Evolutionary conservation across 495 filamentous ascomycete species (phyloP), one percentile per base, ranked within the genome.

Genomic region (Aspergillus carlsbadensis): DNA sequence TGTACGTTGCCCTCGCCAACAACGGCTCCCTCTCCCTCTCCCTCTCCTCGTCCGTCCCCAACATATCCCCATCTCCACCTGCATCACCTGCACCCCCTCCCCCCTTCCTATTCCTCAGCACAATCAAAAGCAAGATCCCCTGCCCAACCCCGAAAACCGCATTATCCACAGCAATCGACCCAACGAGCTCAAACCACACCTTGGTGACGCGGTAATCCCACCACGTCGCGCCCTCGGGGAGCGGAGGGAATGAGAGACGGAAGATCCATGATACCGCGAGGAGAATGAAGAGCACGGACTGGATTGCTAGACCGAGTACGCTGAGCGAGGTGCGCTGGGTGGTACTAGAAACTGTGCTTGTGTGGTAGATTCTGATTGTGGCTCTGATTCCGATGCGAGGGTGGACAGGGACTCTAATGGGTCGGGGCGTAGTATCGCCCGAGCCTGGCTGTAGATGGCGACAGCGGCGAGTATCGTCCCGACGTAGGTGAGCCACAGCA

Each of bases 191-290:
- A 44, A 24, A 44, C 41, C 41, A 44, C 8, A 44, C 41, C 5
- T 41, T 52, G 15, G 21, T 3, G 42, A 49, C 10, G 36, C 8
- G 20, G 31, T 35, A 21, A 36, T 36, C 22, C 22, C 36, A 15
- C 50, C 50, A 52, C 36, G n/a, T 26, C 31, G 50, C 35, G 20
- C 36, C 36, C 18, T 52, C 37, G 0, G 50, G 50, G 37, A 41
- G 50, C 5, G 36, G 4, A 29, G 50, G 36, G 21, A 52, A 42
- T 36, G 50, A 40, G 35, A 52, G 36, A 21, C 50, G 50, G 50
- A 41, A 52, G 35, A 52, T 15, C 50, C 50, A 52, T n/a, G 50
- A 13, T 15, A 52, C 29, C 10, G 36, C 50, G 22, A 52, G 50
- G 1, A 41, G 13, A 41, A 26, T 8, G 21, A 52, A 52, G n/a